phyloP scores from a whole-genome alignment of 306 rosid species.

The Pyrus bretschneideri region DNA sequence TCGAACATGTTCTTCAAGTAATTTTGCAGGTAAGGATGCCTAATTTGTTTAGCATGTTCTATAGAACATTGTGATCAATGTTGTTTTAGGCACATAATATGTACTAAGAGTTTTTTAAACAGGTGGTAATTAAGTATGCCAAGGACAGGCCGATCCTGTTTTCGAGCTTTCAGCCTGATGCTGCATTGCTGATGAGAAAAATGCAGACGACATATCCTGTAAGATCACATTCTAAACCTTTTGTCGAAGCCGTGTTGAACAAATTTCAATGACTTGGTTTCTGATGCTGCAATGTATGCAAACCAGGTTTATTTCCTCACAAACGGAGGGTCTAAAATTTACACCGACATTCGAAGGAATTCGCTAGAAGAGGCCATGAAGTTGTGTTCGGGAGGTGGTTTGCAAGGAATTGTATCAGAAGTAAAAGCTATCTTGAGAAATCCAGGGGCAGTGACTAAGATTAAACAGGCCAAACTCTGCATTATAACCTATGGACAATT shows the following conservation, averaged over 20 bases:
- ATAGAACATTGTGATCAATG: background rate
- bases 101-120: background rate
- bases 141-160: slow-evolving; percentile 58
- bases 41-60: background rate
- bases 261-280: background rate
- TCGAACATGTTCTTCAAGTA: slow-evolving; percentile 42
- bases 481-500: slow-evolving; percentile 38
- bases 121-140: slow-evolving; percentile 55
- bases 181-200: slow-evolving; percentile 43
- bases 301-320: slow-evolving; percentile 44
- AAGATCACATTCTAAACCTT: slow-evolving; percentile 15
- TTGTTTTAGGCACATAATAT: background rate
- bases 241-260: background rate
- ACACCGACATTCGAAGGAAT: slow-evolving; percentile 35
- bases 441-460: slow-evolving; percentile 26
- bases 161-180: slow-evolving; percentile 80
- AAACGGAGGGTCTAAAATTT: slow-evolving; percentile 33
- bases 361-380: slow-evolving; percentile 42
- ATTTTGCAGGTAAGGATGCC: slow-evolving; percentile 32
- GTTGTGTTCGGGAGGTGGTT: slow-evolving; percentile 34
- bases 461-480: slow-evolving; percentile 30
- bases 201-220: slow-evolving; percentile 63
- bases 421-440: slow-evolving; percentile 32
- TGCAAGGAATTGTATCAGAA: slow-evolving; percentile 51
- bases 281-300: background rate